Evolutionary conservation across 768 basidiomycete genomes (phyloP).

Genomic region (Rhodotorula babjevae): DNA sequence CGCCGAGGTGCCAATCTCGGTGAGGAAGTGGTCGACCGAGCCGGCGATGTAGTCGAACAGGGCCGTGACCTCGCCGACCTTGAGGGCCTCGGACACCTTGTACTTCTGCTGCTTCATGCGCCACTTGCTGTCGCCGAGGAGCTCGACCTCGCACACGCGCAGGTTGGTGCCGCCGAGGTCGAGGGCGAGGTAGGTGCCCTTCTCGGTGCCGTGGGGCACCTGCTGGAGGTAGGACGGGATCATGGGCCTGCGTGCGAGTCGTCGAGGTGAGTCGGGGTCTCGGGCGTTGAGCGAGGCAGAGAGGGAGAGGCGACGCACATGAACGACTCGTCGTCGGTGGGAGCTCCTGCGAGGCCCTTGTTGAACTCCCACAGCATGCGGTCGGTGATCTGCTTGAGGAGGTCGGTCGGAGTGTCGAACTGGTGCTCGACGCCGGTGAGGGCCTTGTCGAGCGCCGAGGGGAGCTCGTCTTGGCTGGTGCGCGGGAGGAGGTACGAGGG

Average conservation of each 20-base stretch:
- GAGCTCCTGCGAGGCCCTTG: constrained; percentile 65
- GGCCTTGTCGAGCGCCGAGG: not conserved
- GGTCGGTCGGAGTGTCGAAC: constrained; percentile 63
- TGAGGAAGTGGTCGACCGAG: constrained; percentile 91
- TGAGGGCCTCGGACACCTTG: constrained; percentile 86
- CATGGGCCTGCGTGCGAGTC: constrained; percentile 34
- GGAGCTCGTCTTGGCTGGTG: not conserved
- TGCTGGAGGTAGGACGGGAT: constrained; percentile 94
- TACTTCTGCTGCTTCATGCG: constrained; percentile 90
- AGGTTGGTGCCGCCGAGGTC: constrained; percentile 98
- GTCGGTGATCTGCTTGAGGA: constrained; percentile 64
- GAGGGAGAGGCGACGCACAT: constrained; percentile 54
- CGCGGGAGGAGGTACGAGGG: constrained; percentile 33
- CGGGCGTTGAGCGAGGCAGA: not conserved
- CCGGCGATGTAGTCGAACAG: constrained; percentile 98
- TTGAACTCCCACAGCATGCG: constrained; percentile 77
- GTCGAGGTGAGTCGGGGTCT: not conserved
- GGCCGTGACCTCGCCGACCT: constrained; percentile 79
- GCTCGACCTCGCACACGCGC: constrained; percentile 69
- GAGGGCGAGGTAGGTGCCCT: constrained; percentile 89
- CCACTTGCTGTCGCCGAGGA: constrained; percentile 87
- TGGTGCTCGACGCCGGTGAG: constrained; percentile 53
- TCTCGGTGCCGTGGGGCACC: constrained; percentile 88
- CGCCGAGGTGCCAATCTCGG: constrained; percentile 54
- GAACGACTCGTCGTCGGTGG: constrained; percentile 52